Percentiles rank a stretch among this genome's conserved stretches.
Conservation (phyloP, 495 filamentous ascomycete species). For the Cercophora sp. region DNA sequence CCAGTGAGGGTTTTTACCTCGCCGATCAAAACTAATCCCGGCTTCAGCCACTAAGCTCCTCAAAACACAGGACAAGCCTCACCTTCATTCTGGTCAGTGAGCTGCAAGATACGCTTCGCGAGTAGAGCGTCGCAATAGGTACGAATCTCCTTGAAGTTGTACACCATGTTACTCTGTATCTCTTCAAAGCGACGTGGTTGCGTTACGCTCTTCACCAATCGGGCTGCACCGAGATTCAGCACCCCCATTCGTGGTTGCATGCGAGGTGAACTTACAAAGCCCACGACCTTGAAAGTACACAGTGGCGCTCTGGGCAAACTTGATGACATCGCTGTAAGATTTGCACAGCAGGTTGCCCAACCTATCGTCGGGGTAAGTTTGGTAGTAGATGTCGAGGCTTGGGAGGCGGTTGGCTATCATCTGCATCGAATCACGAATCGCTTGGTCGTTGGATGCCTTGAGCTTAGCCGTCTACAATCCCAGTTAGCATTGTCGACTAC, state of each 20-base stretch:
- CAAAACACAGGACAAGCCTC: no score
- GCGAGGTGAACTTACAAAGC: conserved; percentile 1
- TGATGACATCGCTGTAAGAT: neutral
- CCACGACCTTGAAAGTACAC: conserved; percentile 6
- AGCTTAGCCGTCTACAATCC: conserved; percentile 1
- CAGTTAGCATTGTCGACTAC: no score
- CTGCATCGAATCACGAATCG: conserved; percentile 2
- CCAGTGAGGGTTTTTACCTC: no score
- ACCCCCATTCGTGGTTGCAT: no score
- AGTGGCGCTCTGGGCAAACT: conserved; percentile 3
- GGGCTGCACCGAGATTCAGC: neutral
- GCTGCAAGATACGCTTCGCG: no score
- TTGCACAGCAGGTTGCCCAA: conserved; percentile 1
- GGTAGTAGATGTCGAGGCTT: conserved; percentile 5
- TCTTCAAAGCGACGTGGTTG: conserved; percentile 1
- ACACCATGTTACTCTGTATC: neutral
- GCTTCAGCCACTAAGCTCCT: no score
- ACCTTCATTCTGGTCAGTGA: no score
- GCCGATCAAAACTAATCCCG: no score
- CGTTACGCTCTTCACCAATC: conserved; percentile 8
- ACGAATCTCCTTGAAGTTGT: neutral
- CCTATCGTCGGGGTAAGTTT: conserved; percentile 1
- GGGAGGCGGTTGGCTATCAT: conserved; percentile 3
- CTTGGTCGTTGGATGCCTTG: conserved; percentile 8
- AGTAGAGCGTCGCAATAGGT: conserved; percentile 6